Evolutionary conservation across 768 basidiomycete species (phyloP).

Genomic region (Strobilomyces dryophilus): DNA sequence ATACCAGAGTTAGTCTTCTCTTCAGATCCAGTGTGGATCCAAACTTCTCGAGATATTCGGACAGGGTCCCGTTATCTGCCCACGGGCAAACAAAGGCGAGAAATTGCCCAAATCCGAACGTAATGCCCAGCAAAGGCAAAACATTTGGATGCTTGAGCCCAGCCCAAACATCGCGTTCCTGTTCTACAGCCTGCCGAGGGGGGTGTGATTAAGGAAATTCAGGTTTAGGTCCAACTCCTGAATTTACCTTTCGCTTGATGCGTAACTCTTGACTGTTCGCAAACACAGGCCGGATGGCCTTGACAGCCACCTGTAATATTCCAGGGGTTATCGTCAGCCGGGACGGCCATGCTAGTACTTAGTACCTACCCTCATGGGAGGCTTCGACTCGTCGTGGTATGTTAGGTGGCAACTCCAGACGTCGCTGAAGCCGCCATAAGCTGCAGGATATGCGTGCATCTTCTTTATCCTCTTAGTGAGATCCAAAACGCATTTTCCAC

Average conservation of each 20-base stretch:
- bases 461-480: slow-evolving; percentile 19
- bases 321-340: not conserved
- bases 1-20: slow-evolving; percentile 17
- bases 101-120: slow-evolving; percentile 24
- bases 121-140: slow-evolving; percentile 27
- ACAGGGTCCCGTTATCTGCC: slow-evolving; percentile 30
- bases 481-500: not conserved
- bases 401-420: slow-evolving; percentile 23
- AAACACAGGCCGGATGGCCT: slow-evolving; percentile 16
- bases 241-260: slow-evolving; percentile 15
- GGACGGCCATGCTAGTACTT: not conserved
- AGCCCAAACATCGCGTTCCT: slow-evolving; percentile 31
- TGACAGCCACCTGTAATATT: slow-evolving; percentile 24
- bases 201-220: slow-evolving; percentile 4
- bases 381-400: not conserved
- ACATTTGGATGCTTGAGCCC: slow-evolving; percentile 28
- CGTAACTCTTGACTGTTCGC: not conserved
- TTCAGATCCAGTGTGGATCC: slow-evolving; percentile 7
- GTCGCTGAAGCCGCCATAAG: slow-evolving; percentile 29
- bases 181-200: slow-evolving; percentile 18
- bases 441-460: slow-evolving; percentile 18
- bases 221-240: not conserved
- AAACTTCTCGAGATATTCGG: slow-evolving; percentile 25
- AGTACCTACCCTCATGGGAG: slow-evolving; percentile 10
- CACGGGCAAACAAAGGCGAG: slow-evolving; percentile 33